Percentiles rank a stretch among this genome's conserved stretches.
Conservation (phyloP, 2,329 filamentous ascomycete species). For the Coniochaeta pulveracea region DNA sequence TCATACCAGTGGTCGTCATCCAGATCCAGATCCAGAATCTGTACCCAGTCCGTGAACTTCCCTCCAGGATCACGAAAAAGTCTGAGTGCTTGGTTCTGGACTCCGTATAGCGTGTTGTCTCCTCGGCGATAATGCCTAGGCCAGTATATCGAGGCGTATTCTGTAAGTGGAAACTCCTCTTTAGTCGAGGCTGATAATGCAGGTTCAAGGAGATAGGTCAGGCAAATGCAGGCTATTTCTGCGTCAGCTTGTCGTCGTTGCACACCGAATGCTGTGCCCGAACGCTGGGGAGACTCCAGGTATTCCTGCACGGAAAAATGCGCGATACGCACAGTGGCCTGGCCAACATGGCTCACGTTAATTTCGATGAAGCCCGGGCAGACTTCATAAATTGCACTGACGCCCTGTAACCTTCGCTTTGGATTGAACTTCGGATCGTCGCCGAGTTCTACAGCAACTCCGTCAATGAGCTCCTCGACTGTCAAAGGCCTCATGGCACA, state of each 20-base stretch:
- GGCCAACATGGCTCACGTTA: neutral
- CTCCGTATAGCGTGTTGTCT: neutral
- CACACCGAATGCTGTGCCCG: slow-evolving; percentile 4
- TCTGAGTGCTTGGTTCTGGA: no score
- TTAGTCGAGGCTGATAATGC: neutral
- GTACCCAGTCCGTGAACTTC: no score
- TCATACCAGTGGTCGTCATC: no score
- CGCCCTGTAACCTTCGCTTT: slow-evolving; percentile 5
- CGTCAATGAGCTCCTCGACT: slow-evolving; percentile 8
- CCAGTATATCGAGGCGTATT: neutral
- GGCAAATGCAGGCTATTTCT: slow-evolving; percentile 7
- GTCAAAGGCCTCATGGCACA: slow-evolving; percentile 6
- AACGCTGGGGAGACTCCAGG: slow-evolving; percentile 4
- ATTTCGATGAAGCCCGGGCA: slow-evolving; percentile 9
- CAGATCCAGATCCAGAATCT: no score
- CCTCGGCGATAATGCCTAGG: neutral
- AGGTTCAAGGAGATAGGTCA: slow-evolving; percentile 7
- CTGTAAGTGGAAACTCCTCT: neutral
- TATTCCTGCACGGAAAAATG: slow-evolving; percentile 10
- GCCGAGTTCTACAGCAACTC: slow-evolving; percentile 9
- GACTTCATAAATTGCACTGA: slow-evolving; percentile 7
- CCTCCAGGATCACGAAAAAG: no score
- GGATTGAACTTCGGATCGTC: slow-evolving; percentile 7
- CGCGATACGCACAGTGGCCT: slow-evolving; percentile 7
- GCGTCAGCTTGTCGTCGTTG: slow-evolving; percentile 5